Base-by-base conservation (phyloP, 768 basidiomycete genomes). In the Sistotremastrum niveocremeum region DNA sequence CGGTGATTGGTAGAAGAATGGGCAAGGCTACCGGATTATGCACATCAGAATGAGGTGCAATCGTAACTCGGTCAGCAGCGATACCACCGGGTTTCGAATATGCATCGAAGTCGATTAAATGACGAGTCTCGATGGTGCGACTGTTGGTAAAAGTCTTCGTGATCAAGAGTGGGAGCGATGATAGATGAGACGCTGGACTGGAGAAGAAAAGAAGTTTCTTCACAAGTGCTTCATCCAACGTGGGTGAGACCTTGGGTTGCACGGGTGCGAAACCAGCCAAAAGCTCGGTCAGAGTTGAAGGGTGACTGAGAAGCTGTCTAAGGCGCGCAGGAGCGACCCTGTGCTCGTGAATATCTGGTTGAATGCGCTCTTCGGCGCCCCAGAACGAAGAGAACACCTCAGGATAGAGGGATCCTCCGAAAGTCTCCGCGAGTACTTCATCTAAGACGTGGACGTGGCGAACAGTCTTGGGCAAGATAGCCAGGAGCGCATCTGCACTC, bases 61-160 rank as follows among this genome's bases (percentile, higher is more conserved):
- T 67, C n/a, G 86, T 57, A 38, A 91, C 66, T 9, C 82, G 73
- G 56, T 78, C 76, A 9, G 74, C 76, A 9, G 75, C 70, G 43
- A 90, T 68, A 7, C 83, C 87, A 36, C 79, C 83, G 12, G 72
- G 67, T 53, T 74, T 79, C 20, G 83, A 84, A 62, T 84, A 79
- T 33, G 76, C 74, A 57, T 94, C 89, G 61, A 81, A 67, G 48
- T 80, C 77, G 11, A 74, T 74, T 33, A 85, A 64, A 39, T 79
- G 73, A 49, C 81, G 79, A 11, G 77, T 65, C 4, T 65, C 60
- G 20, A 89, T 67, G 3, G 65, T 60, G 11, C 62, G 65, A 34
- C 71, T 62, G 49, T 67, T 73, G 4, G 67, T 60, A 37, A 89
- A 70, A 7, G 84, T 68, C 41, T 81, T 70, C 53, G 77, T 75